Base-by-base conservation (phyloP, 305 asterid species). In the Fraxinus latifolia region DNA sequence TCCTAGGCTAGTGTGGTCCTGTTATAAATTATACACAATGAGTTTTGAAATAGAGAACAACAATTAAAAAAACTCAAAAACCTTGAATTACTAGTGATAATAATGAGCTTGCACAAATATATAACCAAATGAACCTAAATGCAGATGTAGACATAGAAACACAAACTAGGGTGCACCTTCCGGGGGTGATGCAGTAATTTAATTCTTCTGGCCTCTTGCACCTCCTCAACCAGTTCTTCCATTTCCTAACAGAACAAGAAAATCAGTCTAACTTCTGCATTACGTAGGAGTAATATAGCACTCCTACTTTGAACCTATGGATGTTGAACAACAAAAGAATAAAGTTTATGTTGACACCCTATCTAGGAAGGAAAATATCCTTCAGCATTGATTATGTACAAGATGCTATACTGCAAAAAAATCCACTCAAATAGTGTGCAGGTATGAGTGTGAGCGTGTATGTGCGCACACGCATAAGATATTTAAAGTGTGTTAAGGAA, bases 131-230 rank as follows among this genome's bases (percentile, higher is more conserved):
- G 44, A 79, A n/a, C 14, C 34, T 42, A 65, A 62, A 25, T 5
- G 44, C 31, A n/a, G 80, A 82, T 71, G 53, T 36, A 81, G 19
- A 82, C 33, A 25, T 15, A 74, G 82, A n/a, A 79, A 37, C 80
- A 25, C 32, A 27, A n/a, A 80, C 82, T 4, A 62, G 1, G 32
- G 73, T 84, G 65, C 68, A 95, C 99, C 96, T 96, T 96, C 85
- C 94, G 87, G 11, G 99, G 99, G 85, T 94, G 98, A 88, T 94
- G 98, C 94, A 87, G 88, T 47, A 96, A 74, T 82, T 79, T 93
- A 75, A 96, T 96, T 89, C 94, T 90, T 88, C 98, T 86, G 82
- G 94, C 97, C 83, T 92, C 96, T 92, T 96, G 99, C 85, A 96
- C 93, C 92, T 94, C 99, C 87, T 94, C 97, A 83, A 93, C 80